Percentiles rank a stretch among this genome's conserved stretches.
Conservation (phyloP, 371 early-diverging fungal genomes). For the Mucor racemosus region DNA sequence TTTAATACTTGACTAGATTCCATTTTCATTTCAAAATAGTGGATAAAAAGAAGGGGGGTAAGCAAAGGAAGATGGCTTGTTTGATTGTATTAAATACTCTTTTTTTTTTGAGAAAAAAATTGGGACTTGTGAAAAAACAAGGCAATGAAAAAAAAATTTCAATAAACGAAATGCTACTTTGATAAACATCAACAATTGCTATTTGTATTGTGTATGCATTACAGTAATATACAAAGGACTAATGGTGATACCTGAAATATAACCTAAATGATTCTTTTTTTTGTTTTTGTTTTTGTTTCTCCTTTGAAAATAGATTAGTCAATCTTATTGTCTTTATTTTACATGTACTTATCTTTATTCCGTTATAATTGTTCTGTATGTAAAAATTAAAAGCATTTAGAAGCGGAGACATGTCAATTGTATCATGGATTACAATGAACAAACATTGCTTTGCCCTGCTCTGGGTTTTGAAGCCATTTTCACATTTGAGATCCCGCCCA, state of each 20-base stretch:
- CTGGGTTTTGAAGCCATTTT: not conserved
- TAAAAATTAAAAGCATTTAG: not conserved
- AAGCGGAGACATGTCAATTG: constrained; percentile 7
- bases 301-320: not conserved
- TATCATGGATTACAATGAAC: not conserved
- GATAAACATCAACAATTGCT: not conserved
- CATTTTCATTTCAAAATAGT: not conserved
- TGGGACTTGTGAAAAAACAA: constrained; percentile 19
- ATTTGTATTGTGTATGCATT: constrained; percentile 6
- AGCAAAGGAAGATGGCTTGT: constrained; percentile 7
- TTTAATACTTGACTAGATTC: constrained; percentile 13
- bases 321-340: not conserved
- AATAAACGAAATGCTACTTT: constrained; percentile 11
- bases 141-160: constrained; percentile 15
- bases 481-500: not conserved
- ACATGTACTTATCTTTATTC: not conserved
- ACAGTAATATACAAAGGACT: not conserved
- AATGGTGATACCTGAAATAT: not conserved
- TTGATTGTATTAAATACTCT: constrained; percentile 14
- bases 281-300: not conserved
- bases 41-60: not conserved
- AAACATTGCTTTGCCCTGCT: not conserved
- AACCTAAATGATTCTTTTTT: not conserved
- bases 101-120: constrained; percentile 1
- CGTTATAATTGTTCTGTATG: constrained; percentile 6